These are phyloP conservation scores for Nelumbo lutea DNA, from an alignment of 164 flowering plant genomes.

Conservation along the genomic window DNA sequence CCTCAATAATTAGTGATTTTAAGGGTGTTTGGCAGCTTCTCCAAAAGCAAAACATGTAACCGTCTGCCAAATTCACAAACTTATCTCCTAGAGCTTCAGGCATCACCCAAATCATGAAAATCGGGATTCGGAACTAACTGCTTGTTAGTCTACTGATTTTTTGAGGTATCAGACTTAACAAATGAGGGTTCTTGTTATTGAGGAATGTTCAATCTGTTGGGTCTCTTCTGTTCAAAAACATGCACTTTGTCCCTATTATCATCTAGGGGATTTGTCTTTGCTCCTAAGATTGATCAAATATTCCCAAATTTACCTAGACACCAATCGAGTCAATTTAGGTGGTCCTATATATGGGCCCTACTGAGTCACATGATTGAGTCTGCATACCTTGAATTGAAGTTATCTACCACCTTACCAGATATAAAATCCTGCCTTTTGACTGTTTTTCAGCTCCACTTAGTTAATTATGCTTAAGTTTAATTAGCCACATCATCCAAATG, in stretches of 20 bases:
- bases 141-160: too few relatives aligned
- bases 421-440: background rate
- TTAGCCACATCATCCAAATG: background rate
- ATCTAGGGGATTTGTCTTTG: background rate
- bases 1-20: too few relatives aligned
- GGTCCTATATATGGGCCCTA: background rate
- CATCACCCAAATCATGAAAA: too few relatives aligned
- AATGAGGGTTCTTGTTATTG: too few relatives aligned
- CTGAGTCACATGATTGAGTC: background rate
- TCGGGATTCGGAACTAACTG: too few relatives aligned
- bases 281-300: background rate
- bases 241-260: background rate
- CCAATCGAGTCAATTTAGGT: background rate
- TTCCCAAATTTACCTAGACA: background rate
- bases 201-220: too few relatives aligned
- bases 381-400: background rate
- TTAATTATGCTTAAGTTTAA: too few relatives aligned
- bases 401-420: background rate
- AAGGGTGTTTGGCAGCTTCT: too few relatives aligned
- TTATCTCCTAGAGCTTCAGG: too few relatives aligned
- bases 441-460: background rate
- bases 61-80: too few relatives aligned
- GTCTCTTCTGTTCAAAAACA: background rate
- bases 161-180: too few relatives aligned
- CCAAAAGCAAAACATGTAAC: too few relatives aligned